Base-by-base conservation (phyloP, 2,329 filamentous ascomycete genomes). In the Cercospora sp. region DNA sequence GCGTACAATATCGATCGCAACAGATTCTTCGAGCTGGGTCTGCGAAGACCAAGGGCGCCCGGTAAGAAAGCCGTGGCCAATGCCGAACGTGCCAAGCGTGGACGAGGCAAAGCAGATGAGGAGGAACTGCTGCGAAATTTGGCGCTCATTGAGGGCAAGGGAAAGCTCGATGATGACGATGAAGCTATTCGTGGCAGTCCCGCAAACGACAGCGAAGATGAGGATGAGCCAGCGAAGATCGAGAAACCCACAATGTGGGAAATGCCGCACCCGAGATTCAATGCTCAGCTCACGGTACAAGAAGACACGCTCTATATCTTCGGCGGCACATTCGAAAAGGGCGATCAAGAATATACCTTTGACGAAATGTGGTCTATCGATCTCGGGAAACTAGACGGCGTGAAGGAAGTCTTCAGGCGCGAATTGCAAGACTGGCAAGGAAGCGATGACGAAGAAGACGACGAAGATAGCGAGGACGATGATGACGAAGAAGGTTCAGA, bases 1-100 rank as follows among this genome's bases (percentile, higher is more conserved):
- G 91, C 94, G 5, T 98, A 94, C 92, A 97, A 96, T 76, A 89
- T 97, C 70, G 95, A 98, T 75, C 88, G 94, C 67, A 99, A 99
- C 78, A 87, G 95, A 8, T 98, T 97, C 82, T 97, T 98, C 83
- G 92, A 91, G 2, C 84, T 98, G 55, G 83, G 84, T 9, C 83
- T 98, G 57, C 86, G 94, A 63, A 92, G 93, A 73, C 87, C 92
- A 2, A 89, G 93, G 28, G 74, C 74, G 6, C 72, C 69, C 3
- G 83, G 85, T 20, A 89, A 87, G 72, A 85, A 84, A 39, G 81
- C 69, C 81, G 48, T 81, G 79, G 13, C 87, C 86, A 73, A 68
- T 7, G 67, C 68, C 5, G 86, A 88, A 64, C 83, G 89, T 53
- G 84, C 86, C 6, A 84, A 89, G 65, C 86, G 91, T 68, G 91